Conservation (phyloP, 140 eudicot species). For the Oenanthe javanica region DNA sequence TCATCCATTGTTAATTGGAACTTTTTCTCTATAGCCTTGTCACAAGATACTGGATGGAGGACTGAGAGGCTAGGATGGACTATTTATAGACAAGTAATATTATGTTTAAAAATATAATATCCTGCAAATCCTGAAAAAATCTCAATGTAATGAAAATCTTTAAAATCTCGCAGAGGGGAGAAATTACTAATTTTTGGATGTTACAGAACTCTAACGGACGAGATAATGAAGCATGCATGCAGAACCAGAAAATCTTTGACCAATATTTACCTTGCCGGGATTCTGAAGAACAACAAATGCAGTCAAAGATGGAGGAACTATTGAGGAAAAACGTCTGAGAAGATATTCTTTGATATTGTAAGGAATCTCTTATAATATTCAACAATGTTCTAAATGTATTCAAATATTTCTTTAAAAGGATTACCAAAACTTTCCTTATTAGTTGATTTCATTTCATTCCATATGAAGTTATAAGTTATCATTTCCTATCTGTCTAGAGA, state of each 20-base stretch:
- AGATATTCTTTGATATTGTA: neutral
- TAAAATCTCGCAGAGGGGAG: neutral
- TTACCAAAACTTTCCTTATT: neutral
- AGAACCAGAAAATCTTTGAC: neutral
- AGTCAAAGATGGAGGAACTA: neutral
- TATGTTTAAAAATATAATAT: neutral
- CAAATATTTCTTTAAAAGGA: neutral
- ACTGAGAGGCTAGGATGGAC: neutral
- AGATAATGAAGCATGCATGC: neutral
- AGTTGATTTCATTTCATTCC: neutral
- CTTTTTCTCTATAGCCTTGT: neutral
- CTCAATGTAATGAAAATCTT: too few relatives aligned
- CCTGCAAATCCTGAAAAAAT: neutral
- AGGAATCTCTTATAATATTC: neutral
- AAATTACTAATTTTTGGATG: neutral
- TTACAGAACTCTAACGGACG: neutral
- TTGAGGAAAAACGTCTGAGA: neutral
- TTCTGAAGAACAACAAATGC: neutral
- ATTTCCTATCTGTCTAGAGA: too few relatives aligned
- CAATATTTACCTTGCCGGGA: neutral
- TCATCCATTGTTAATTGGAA: slow-evolving; percentile 26
- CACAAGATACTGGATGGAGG: neutral
- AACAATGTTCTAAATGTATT: neutral
- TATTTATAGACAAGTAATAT: neutral
- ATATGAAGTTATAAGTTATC: too few relatives aligned